Percentiles rank a stretch among this genome's conserved stretches.
These are phyloP conservation scores for Xylariaceae sp. DNA, from an alignment of 2,329 filamentous ascomycete genomes.

Conservation along the genomic window DNA sequence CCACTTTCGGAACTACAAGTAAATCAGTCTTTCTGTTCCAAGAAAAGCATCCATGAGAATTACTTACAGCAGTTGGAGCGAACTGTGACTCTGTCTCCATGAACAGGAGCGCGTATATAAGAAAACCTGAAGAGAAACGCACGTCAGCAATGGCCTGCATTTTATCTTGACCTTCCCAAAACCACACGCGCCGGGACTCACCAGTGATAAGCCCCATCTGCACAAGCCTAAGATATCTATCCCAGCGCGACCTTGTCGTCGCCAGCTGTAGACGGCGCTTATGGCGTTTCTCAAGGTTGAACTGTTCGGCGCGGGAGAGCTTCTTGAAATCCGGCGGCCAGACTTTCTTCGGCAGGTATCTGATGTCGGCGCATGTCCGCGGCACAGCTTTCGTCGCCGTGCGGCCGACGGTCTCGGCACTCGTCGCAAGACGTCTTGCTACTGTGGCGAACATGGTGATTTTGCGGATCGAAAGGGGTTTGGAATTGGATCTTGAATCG, in stretches of 20 bases:
- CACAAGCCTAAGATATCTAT: slow-evolving; percentile 49
- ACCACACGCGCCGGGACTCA: slow-evolving; percentile 32
- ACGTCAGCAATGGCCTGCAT: slow-evolving; percentile 2
- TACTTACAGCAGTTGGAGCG: too few species aligned
- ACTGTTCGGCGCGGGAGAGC: slow-evolving; percentile 66
- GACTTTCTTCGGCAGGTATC: slow-evolving; percentile 61
- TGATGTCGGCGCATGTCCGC: slow-evolving; percentile 44
- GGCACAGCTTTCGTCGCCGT: slow-evolving; percentile 22
- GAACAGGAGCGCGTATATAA: slow-evolving; percentile 55
- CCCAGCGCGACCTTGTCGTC: slow-evolving; percentile 31
- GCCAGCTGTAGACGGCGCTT: slow-evolving; percentile 56
- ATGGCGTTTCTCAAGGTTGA: slow-evolving; percentile 73
- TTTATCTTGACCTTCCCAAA: too few species aligned
- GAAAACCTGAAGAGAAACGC: slow-evolving; percentile 39
- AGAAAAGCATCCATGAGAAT: too few species aligned
- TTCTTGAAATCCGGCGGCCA: slow-evolving; percentile 75
- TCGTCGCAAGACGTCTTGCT: slow-evolving; percentile 37
- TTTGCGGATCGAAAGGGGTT: not conserved
- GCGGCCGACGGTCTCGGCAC: slow-evolving; percentile 19
- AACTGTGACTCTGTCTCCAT: slow-evolving; percentile 49
- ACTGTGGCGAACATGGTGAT: slow-evolving; percentile 43
- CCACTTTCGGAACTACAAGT: slow-evolving; percentile 35
- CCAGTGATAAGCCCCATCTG: slow-evolving; percentile 57
- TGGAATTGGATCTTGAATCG: not conserved
- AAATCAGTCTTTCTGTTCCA: too few species aligned